A percentile compares a stretch with the other conserved stretches of the same genome.
These are phyloP conservation scores for Aspergillus felis DNA, from an alignment of 2,329 filamentous ascomycete genomes.

Conservation along the genomic window DNA sequence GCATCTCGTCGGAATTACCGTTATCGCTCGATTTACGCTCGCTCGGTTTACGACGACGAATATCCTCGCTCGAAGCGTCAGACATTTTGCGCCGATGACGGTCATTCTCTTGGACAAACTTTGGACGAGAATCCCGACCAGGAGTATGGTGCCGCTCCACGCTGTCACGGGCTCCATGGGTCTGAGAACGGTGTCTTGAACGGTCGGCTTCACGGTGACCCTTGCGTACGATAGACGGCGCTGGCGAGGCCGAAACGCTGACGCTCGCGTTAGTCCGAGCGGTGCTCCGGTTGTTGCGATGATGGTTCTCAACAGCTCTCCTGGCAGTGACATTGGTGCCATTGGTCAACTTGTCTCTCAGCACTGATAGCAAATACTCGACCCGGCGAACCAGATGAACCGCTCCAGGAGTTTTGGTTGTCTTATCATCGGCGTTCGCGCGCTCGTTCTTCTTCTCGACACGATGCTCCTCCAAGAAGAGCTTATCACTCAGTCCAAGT, in stretches of 20 bases:
- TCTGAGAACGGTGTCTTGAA: conserved; percentile 38
- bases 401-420: conserved; percentile 81
- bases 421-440: conserved; percentile 54
- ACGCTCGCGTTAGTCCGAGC: conserved; percentile 31
- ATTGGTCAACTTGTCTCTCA: conserved; percentile 81
- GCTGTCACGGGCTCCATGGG: conserved; percentile 40
- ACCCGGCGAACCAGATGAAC: conserved; percentile 93
- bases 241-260: conserved; percentile 45
- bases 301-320: conserved; percentile 83
- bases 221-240: conserved; percentile 40
- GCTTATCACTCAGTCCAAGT: conserved; percentile 80
- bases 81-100: conserved; percentile 30
- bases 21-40: conserved; percentile 38
- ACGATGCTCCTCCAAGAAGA: conserved; percentile 96
- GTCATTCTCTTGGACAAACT: conserved; percentile 31
- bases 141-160: conserved; percentile 43
- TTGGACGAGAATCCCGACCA: conserved; percentile 35
- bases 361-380: conserved; percentile 91
- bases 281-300: conserved; percentile 84
- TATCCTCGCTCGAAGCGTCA: conserved; percentile 33
- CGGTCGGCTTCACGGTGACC: conserved; percentile 41
- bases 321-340: conserved; percentile 60
- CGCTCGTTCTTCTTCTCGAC: conserved; percentile 96
- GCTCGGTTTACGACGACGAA: conserved; percentile 33
- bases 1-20: conserved; percentile 36